Evolutionary conservation across 331 rosid species (phyloP).

Genomic region (Cydonia oblonga): DNA sequence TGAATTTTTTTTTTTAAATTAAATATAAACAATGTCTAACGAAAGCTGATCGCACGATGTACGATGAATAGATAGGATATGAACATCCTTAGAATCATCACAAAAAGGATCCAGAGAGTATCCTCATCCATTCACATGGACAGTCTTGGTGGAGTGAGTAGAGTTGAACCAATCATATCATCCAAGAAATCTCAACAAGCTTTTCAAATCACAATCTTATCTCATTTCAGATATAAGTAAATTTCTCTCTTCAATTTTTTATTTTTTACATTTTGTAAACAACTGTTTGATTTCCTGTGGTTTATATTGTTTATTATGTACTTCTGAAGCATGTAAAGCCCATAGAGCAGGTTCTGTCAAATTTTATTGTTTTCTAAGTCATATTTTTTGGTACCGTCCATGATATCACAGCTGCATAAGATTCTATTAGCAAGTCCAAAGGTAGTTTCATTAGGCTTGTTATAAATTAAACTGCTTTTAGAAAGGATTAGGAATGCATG

Average conservation of each 20-base stretch:
- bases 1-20: too few species aligned
- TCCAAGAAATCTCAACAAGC: neutral
- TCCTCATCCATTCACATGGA: neutral
- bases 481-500: too few species aligned
- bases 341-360: too few species aligned
- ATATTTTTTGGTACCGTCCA: neutral
- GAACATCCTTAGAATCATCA: too few species aligned
- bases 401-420: neutral
- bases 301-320: neutral
- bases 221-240: neutral
- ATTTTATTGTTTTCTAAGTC: neutral
- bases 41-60: too few species aligned
- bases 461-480: neutral
- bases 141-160: neutral
- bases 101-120: too few species aligned
- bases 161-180: constrained; percentile 5
- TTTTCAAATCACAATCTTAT: neutral
- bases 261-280: neutral
- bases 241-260: too few species aligned
- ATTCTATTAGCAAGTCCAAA: neutral
- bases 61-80: too few species aligned
- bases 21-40: too few species aligned
- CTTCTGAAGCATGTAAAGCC: too few species aligned
- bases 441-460: neutral
- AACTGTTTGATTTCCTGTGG: neutral